These are phyloP conservation scores for Vitis rotundifolia DNA, from an alignment of 164 flowering plant species.

Conservation along the genomic window DNA sequence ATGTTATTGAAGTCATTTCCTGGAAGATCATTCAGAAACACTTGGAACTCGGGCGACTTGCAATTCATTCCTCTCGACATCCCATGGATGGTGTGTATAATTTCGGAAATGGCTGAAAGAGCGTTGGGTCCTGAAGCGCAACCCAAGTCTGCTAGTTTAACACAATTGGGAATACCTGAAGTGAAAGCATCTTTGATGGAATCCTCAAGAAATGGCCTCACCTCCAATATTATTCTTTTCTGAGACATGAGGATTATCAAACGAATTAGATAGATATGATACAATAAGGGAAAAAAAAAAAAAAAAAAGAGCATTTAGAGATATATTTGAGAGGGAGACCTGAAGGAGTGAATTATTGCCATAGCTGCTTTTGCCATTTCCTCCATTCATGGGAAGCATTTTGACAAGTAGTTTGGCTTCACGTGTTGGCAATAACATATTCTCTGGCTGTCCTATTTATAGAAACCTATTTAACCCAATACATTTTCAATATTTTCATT, in stretches of 20 bases:
- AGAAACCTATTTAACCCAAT: neutral
- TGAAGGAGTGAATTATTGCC: conserved; percentile 15
- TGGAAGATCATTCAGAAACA: conserved; percentile 8
- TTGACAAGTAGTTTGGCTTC: conserved; percentile 1
- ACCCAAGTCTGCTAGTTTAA: conserved; percentile 11
- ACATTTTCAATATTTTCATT: too few species aligned
- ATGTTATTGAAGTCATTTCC: conserved; percentile 8
- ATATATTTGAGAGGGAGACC: neutral
- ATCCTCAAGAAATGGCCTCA: conserved; percentile 3
- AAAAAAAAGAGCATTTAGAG: neutral
- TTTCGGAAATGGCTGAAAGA: conserved; percentile 2
- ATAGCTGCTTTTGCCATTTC: conserved; percentile 11
- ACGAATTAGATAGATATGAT: neutral
- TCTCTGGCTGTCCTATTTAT: neutral
- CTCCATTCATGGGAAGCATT: conserved; percentile 13
- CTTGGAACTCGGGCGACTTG: conserved; percentile 7
- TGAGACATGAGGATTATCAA: neutral
- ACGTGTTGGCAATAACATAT: neutral
- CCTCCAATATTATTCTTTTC: conserved; percentile 1
- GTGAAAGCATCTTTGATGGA: neutral
- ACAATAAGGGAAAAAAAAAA: neutral
- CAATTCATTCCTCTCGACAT: neutral
- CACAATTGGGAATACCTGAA: neutral
- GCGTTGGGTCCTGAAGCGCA: conserved; percentile 14
- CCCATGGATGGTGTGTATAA: conserved; percentile 2